Conservation (phyloP, 768 basidiomycete genomes). For the Suillus americanus region DNA sequence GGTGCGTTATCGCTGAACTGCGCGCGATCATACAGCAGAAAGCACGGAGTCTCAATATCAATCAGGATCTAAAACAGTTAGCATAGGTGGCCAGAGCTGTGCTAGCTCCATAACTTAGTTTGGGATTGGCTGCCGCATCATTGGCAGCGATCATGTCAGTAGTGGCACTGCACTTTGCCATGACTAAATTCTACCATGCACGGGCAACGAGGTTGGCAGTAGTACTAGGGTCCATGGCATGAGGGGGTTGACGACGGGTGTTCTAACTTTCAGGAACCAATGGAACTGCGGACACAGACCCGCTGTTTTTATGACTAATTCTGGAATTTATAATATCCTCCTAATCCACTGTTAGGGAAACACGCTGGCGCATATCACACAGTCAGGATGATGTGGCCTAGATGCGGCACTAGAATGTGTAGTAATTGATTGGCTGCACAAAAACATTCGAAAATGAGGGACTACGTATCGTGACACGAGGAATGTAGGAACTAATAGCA, state of each 20-base stretch:
- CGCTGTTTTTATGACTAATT: not conserved
- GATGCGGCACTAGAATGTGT: conserved; percentile 19
- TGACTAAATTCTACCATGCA: conserved; percentile 22
- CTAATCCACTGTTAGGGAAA: not conserved
- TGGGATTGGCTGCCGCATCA: not conserved
- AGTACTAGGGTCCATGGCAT: not conserved
- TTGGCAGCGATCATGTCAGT: conserved; percentile 3
- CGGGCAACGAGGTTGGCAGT: conserved; percentile 15
- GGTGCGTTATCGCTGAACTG: conserved; percentile 11
- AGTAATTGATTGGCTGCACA: conserved; percentile 20
- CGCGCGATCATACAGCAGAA: conserved; percentile 16
- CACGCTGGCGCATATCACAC: not conserved
- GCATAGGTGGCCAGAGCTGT: conserved; percentile 17
- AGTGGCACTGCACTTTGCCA: conserved; percentile 18
- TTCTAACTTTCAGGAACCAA: conserved; percentile 2
- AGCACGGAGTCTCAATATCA: conserved; percentile 16
- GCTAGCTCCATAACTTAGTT: not conserved
- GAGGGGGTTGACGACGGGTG: not conserved
- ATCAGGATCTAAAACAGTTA: conserved; percentile 14
- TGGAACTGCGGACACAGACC: not conserved
- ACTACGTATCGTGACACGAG: conserved; percentile 21
- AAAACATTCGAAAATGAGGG: conserved; percentile 25
- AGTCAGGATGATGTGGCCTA: conserved; percentile 11
- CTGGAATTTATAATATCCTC: not conserved
- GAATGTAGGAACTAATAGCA: conserved; percentile 10